Evolutionary conservation across 2,329 filamentous ascomycete genomes (phyloP).

Genomic region (Aureobasidium sp.): DNA sequence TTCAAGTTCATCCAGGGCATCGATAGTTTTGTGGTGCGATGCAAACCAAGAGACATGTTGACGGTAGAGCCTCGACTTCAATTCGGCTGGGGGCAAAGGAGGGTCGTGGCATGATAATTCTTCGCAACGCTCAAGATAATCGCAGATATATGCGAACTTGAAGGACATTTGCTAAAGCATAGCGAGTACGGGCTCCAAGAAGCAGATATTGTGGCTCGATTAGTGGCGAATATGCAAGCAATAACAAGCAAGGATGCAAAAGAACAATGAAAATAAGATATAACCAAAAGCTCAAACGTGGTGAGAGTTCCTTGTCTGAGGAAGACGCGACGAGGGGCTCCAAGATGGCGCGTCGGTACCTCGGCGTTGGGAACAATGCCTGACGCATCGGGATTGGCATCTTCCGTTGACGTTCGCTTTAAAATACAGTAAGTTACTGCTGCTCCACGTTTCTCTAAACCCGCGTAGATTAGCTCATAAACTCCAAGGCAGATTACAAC

Average conservation of each 20-base stretch:
- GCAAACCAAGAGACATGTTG: constrained; percentile 55
- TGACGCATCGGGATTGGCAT: neutral
- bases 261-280: neutral
- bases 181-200: neutral
- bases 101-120: constrained; percentile 37
- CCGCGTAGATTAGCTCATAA: too few species aligned
- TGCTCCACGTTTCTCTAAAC: too few species aligned
- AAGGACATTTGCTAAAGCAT: constrained; percentile 13
- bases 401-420: neutral
- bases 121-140: constrained; percentile 64
- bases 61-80: constrained; percentile 22
- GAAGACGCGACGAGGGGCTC: neutral
- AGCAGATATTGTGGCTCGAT: neutral
- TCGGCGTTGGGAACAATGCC: neutral
- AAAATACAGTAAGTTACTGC: too few species aligned
- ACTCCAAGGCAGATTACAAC: too few species aligned
- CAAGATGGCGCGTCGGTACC: neutral
- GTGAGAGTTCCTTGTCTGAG: neutral
- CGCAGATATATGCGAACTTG: constrained; percentile 59
- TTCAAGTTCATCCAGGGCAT: constrained; percentile 48
- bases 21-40: constrained; percentile 52
- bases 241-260: neutral
- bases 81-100: constrained; percentile 30
- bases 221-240: neutral
- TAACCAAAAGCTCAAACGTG: neutral